Percentiles rank a stretch among this genome's conserved stretches.
These are phyloP conservation scores for Eucalyptus cloeziana DNA, from an alignment of 345 rosid species.

Conservation along the genomic window DNA sequence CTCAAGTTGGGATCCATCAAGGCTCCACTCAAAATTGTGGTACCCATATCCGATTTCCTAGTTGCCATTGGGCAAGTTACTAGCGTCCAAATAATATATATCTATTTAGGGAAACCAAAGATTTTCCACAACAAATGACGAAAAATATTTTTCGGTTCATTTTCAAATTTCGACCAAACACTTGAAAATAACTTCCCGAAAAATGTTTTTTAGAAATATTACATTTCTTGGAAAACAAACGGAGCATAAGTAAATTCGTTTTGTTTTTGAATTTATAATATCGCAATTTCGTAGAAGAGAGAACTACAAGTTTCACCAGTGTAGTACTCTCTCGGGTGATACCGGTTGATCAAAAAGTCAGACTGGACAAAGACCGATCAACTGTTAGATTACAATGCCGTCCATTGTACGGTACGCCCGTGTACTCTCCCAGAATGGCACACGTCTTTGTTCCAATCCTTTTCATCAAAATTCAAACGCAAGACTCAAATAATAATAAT, in stretches of 20 bases:
- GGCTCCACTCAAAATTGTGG: fast-evolving
- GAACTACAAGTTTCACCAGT: background rate
- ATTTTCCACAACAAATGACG: background rate
- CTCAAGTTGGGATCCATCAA: background rate
- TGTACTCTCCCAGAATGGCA: background rate
- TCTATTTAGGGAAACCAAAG: background rate
- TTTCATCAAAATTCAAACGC: background rate
- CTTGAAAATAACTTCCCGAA: too few species aligned
- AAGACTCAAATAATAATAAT: background rate
- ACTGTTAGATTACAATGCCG: background rate
- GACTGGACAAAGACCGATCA: background rate
- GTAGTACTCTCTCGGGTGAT: background rate
- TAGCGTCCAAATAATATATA: background rate
- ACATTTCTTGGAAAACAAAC: background rate
- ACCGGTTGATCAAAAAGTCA: background rate
- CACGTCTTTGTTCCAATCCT: background rate
- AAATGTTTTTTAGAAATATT: too few species aligned
- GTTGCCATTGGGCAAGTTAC: too few species aligned
- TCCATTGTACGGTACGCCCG: background rate
- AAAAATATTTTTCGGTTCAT: too few species aligned
- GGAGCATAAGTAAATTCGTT: background rate
- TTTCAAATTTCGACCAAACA: too few species aligned
- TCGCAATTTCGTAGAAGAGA: background rate
- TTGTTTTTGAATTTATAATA: background rate
- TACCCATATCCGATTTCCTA: fast-evolving